Evolutionary conservation across 2,329 filamentous ascomycete genomes (phyloP).

Genomic region (Epichloe festucae): DNA sequence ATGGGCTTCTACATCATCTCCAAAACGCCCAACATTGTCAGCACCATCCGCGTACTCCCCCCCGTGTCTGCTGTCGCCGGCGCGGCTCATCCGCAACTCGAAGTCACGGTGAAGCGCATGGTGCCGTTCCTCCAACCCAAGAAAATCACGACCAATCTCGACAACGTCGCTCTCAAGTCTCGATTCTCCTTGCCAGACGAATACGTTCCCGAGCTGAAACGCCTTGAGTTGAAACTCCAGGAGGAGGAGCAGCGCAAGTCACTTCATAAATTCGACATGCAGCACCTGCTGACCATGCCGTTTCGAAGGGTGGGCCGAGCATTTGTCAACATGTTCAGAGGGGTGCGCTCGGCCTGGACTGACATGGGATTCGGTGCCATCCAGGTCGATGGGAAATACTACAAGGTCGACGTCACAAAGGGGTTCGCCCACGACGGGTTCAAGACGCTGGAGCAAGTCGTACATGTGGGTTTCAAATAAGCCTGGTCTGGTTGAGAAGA

Average conservation of each 20-base stretch:
- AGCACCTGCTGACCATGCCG: slow-evolving; percentile 43
- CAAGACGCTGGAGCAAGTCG: slow-evolving; percentile 42
- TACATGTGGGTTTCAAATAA: slow-evolving; percentile 12
- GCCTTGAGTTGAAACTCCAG: slow-evolving; percentile 18
- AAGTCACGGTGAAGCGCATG: slow-evolving; percentile 37
- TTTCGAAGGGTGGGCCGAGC: slow-evolving; percentile 37
- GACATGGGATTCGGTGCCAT: slow-evolving; percentile 44
- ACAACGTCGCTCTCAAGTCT: slow-evolving; percentile 22
- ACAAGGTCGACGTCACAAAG: slow-evolving; percentile 44
- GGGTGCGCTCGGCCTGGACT: slow-evolving; percentile 37
- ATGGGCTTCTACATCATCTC: slow-evolving; percentile 48
- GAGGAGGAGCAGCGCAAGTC: slow-evolving; percentile 26
- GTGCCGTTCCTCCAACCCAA: slow-evolving; percentile 34
- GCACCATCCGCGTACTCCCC: slow-evolving; percentile 44
- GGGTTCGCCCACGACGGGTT: slow-evolving; percentile 49
- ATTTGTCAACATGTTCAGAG: slow-evolving; percentile 27
- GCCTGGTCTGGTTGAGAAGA: neutral
- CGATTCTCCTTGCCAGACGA: slow-evolving; percentile 26
- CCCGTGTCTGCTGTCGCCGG: slow-evolving; percentile 18
- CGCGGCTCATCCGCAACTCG: slow-evolving; percentile 28
- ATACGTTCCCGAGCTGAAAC: slow-evolving; percentile 23
- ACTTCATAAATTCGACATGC: slow-evolving; percentile 37
- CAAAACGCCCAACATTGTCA: slow-evolving; percentile 45
- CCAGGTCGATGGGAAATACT: slow-evolving; percentile 31
- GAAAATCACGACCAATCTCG: slow-evolving; percentile 24